phyloP scores from a whole-genome alignment of 2,329 filamentous ascomycete species.

The Verticillium nonalfalfae region DNA sequence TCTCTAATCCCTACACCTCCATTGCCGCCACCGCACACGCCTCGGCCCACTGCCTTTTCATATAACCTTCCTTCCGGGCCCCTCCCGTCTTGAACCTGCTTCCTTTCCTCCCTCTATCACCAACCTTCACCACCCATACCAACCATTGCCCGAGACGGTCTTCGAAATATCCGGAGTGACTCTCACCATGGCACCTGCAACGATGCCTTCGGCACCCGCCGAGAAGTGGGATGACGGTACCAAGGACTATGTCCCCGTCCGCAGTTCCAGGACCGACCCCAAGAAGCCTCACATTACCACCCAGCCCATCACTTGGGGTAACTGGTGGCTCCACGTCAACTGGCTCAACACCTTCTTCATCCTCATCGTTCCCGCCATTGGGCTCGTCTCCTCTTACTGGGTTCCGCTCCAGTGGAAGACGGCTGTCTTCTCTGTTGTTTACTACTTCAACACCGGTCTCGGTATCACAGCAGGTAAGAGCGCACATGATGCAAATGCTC shows the following conservation, averaged over 20 bases:
- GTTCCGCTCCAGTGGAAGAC: conserved; percentile 69
- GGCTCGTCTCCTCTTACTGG: conserved; percentile 70
- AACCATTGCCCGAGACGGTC: not conserved
- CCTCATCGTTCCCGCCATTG: conserved; percentile 67
- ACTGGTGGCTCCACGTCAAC: conserved; percentile 91
- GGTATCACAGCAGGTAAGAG: conserved; percentile 71
- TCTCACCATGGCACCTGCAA: not conserved
- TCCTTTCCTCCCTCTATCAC: not conserved
- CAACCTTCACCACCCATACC: not conserved
- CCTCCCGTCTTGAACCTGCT: not conserved
- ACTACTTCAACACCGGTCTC: conserved; percentile 80
- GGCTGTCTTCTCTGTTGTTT: conserved; percentile 63
- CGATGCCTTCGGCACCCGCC: conserved; percentile 9
- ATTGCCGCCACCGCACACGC: not conserved
- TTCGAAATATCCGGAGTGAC: not conserved
- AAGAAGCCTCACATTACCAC: conserved; percentile 85
- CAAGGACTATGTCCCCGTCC: conserved; percentile 47
- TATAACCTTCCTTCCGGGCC: not conserved
- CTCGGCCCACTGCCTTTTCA: not conserved
- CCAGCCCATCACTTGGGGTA: conserved; percentile 68
- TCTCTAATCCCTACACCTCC: not conserved
- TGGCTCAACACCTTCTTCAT: conserved; percentile 87
- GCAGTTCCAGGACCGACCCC: conserved; percentile 35
- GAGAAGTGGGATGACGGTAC: conserved; percentile 45
- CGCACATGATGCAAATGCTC: not conserved